Percentiles rank a stretch among this genome's conserved stretches.
Conservation (phyloP, 768 basidiomycete genomes). For the Tulasnella sp. region DNA sequence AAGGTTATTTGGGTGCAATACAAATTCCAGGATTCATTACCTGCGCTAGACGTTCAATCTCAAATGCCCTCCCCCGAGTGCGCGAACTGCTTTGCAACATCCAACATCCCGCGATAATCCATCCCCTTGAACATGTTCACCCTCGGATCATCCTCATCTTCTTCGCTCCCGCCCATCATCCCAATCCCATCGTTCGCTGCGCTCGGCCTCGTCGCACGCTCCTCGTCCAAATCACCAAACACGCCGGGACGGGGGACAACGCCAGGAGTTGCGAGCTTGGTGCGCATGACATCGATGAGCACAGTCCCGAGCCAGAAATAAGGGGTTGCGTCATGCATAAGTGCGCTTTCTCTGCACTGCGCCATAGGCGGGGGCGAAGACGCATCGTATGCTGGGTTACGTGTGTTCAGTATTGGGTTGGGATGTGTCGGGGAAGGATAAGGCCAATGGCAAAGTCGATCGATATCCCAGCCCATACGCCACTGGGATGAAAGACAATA, state of each 20-base stretch:
- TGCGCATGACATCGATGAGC: slow-evolving; percentile 27
- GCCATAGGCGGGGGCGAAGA: neutral
- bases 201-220: neutral
- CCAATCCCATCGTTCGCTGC: neutral
- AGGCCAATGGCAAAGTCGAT: slow-evolving; percentile 23
- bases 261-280: slow-evolving; percentile 12
- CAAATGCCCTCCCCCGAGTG: slow-evolving; percentile 12
- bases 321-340: slow-evolving; percentile 27
- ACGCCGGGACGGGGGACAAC: slow-evolving; percentile 2
- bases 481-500: slow-evolving; percentile 22
- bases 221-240: neutral
- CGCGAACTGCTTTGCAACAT: slow-evolving; percentile 19
- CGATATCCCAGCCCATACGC: slow-evolving; percentile 34
- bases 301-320: slow-evolving; percentile 32
- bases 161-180: neutral
- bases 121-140: slow-evolving; percentile 11
- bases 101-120: slow-evolving; percentile 17
- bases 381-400: slow-evolving; percentile 7
- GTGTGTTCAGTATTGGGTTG: neutral
- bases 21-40: too few relatives aligned
- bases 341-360: neutral
- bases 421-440: neutral
- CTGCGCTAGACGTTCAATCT: too few relatives aligned
- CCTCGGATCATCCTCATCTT: slow-evolving; percentile 11
- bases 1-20: too few relatives aligned